Percentiles rank a stretch among this genome's conserved stretches.
These are phyloP conservation scores for Cladosporium velox DNA, from an alignment of 2,329 filamentous ascomycete species.

Conservation along the genomic window DNA sequence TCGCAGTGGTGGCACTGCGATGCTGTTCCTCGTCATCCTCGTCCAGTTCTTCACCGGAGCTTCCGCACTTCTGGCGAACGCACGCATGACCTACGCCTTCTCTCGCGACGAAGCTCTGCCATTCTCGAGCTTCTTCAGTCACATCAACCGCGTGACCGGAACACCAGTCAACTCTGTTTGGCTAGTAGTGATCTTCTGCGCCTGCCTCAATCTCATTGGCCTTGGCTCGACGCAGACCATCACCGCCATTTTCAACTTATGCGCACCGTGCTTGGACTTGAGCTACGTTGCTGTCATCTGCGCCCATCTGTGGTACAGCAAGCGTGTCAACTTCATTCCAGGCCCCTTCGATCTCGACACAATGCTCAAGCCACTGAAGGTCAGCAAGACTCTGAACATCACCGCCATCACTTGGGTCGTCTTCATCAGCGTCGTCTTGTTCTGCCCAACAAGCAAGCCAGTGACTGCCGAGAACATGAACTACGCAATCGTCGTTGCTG, in stretches of 20 bases:
- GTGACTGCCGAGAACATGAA: conserved; percentile 56
- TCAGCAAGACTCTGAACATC: conserved; percentile 46
- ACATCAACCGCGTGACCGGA: conserved; percentile 51
- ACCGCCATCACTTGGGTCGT: conserved; percentile 56
- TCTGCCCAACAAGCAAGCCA: conserved; percentile 53
- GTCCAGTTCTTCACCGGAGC: conserved; percentile 57
- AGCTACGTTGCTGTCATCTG: conserved; percentile 59
- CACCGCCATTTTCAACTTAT: conserved; percentile 56
- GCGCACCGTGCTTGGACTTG: conserved; percentile 58
- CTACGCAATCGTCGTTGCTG: conserved; percentile 56
- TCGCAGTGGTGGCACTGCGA: conserved; percentile 54
- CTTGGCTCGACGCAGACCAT: conserved; percentile 59
- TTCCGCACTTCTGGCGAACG: conserved; percentile 54
- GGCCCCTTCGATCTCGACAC: conserved; percentile 57
- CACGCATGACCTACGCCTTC: conserved; percentile 58
- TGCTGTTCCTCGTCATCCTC: conserved; percentile 59
- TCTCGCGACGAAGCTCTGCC: conserved; percentile 56
- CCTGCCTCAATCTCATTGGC: conserved; percentile 61
- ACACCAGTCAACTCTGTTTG: conserved; percentile 59
- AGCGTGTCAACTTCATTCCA: conserved; percentile 52
- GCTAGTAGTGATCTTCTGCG: conserved; percentile 57
- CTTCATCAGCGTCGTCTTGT: conserved; percentile 57
- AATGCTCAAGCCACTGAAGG: conserved; percentile 42
- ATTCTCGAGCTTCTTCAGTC: conserved; percentile 52
- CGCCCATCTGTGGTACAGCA: conserved; percentile 33